These are phyloP conservation scores for Gnomoniopsis smithogilvyi DNA, from an alignment of 2,329 filamentous ascomycete species.

Conservation along the genomic window DNA sequence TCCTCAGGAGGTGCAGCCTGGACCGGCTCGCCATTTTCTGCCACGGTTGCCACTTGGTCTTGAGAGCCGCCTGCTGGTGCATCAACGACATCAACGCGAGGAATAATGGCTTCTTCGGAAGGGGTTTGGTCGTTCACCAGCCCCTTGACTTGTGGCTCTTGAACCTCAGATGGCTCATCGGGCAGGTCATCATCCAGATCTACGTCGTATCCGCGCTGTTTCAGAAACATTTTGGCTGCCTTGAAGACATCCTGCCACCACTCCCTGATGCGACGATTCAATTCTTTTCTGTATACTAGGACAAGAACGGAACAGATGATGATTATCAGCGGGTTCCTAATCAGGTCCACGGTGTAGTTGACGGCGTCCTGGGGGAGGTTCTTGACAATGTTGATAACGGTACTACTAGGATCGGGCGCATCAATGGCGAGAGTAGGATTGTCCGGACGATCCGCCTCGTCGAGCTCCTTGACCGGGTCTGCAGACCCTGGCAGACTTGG, in stretches of 20 bases:
- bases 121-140: neutral
- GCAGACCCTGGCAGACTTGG: conserved; percentile 18
- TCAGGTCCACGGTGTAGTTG: conserved; percentile 50
- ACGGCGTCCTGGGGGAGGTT: conserved; percentile 47
- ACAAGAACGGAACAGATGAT: conserved; percentile 40
- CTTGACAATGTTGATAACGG: conserved; percentile 48
- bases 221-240: conserved; percentile 17
- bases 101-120: neutral
- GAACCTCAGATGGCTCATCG: conserved; percentile 6
- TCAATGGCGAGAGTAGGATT: conserved; percentile 25
- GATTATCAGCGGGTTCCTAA: conserved; percentile 53
- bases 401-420: conserved; percentile 21
- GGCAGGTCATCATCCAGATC: conserved; percentile 10
- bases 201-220: conserved; percentile 5
- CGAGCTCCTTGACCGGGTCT: conserved; percentile 11
- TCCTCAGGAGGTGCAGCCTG: conserved; percentile 23
- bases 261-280: conserved; percentile 36
- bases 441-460: conserved; percentile 28
- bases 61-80: neutral
- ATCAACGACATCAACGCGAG: neutral
- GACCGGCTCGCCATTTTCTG: neutral
- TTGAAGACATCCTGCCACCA: conserved; percentile 28
- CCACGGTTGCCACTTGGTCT: neutral
- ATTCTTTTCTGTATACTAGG: conserved; percentile 42
- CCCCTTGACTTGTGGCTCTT: neutral